Percentiles rank a stretch among this genome's conserved stretches.
Evolutionary conservation across 2,329 filamentous ascomycete species (phyloP).

Genomic region (Didymella pomorum): DNA sequence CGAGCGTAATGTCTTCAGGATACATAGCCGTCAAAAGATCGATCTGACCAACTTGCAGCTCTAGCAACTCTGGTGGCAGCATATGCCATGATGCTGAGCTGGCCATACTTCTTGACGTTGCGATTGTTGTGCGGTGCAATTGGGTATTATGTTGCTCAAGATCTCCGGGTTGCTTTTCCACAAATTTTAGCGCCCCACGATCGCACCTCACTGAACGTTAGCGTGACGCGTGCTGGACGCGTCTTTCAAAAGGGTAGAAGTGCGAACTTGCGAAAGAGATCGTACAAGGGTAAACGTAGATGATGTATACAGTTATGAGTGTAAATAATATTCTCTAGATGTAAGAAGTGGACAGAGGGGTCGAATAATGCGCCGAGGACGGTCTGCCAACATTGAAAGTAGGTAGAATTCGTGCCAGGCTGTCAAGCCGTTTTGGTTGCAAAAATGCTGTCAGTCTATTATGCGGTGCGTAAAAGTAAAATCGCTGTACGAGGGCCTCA

Average conservation of each 20-base stretch:
- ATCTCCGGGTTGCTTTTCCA: neutral
- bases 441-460: constrained; percentile 12
- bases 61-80: constrained; percentile 34
- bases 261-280: neutral
- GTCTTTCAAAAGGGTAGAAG: neutral
- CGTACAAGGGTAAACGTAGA: neutral
- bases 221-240: constrained; percentile 7
- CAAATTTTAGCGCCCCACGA: constrained; percentile 17
- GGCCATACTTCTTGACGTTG: constrained; percentile 2
- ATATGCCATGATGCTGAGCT: constrained; percentile 24
- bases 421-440: neutral
- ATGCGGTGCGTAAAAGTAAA: constrained; percentile 4
- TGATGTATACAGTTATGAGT: neutral
- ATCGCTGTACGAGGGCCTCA: neutral
- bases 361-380: neutral
- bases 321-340: constrained; percentile 1
- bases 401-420: neutral
- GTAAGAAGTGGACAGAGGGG: neutral
- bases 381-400: neutral
- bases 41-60: constrained; percentile 41
- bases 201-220: constrained; percentile 7
- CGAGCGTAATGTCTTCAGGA: constrained; percentile 31
- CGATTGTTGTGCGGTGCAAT: neutral
- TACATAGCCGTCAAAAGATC: constrained; percentile 43
- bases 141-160: neutral